Percentiles rank a stretch among this genome's conserved stretches.
These are phyloP conservation scores for Polyrhizophydium stewartii DNA, from an alignment of 371 early-diverging fungal species.

Conservation along the genomic window DNA sequence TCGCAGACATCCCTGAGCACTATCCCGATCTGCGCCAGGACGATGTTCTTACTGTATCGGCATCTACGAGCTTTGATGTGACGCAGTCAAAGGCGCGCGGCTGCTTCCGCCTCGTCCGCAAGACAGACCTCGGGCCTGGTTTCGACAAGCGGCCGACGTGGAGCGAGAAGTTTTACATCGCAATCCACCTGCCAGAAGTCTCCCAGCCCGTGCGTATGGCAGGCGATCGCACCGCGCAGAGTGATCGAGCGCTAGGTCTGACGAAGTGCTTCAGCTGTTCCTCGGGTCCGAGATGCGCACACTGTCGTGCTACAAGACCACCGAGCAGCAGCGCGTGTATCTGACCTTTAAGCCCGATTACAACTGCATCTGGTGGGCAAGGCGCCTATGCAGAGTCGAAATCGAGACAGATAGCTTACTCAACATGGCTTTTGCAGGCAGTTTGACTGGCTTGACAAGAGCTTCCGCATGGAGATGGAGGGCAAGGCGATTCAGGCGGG, in stretches of 20 bases:
- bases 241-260: no score
- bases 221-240: no score
- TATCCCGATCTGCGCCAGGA: constrained; percentile 4
- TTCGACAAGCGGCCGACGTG: constrained; percentile 5
- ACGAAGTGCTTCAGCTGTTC: constrained; percentile 11
- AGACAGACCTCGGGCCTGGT: constrained; percentile 1
- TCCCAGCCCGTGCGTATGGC: background rate
- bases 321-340: constrained; percentile 3
- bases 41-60: background rate
- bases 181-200: constrained; percentile 1
- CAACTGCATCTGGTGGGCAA: constrained; percentile 8
- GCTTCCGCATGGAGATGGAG: constrained; percentile 15
- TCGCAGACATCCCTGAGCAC: background rate
- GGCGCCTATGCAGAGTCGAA: background rate
- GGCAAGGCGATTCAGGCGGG: constrained; percentile 3
- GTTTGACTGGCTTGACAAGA: constrained; percentile 8
- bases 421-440: constrained; percentile 2
- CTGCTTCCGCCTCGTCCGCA: constrained; percentile 7
- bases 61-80: background rate
- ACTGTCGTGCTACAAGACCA: background rate
- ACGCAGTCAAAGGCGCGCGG: constrained; percentile 4
- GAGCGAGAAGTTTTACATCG: constrained; percentile 11
- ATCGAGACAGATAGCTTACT: background rate
- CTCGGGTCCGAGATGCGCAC: constrained; percentile 4
- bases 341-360: constrained; percentile 4